A percentile compares a stretch with the other conserved stretches of the same genome.
Evolutionary conservation across 495 filamentous ascomycete genomes (phyloP).

Genomic region (Hyaloscypha finlandica): DNA sequence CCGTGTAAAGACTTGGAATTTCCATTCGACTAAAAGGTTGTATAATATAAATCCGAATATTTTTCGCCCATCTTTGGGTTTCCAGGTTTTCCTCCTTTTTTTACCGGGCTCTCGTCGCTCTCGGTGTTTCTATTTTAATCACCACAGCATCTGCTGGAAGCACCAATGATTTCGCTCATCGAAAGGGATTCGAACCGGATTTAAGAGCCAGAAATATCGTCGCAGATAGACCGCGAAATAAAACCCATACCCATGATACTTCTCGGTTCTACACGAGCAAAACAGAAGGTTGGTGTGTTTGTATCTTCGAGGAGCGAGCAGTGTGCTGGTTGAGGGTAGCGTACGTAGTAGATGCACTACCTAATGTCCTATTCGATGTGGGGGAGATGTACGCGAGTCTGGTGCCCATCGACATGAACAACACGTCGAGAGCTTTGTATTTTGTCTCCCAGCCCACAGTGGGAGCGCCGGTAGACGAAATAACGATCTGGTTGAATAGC

Average conservation of each 20-base stretch:
- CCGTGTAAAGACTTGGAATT: no score
- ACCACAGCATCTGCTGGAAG: constrained; percentile 7
- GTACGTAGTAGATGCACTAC: constrained; percentile 56
- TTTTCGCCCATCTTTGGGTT: no score
- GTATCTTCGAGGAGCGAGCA: no score
- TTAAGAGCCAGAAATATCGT: neutral
- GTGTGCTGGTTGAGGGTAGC: constrained; percentile 12
- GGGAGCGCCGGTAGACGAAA: constrained; percentile 50
- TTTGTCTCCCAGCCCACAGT: constrained; percentile 67
- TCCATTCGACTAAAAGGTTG: no score
- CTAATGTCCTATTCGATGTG: constrained; percentile 65
- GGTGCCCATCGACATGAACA: constrained; percentile 52
- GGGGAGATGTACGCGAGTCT: constrained; percentile 68
- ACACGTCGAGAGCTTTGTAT: constrained; percentile 50
- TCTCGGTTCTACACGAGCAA: constrained; percentile 5
- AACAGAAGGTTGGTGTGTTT: constrained; percentile 12
- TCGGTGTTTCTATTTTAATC: neutral
- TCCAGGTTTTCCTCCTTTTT: no score
- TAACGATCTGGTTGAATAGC: constrained; percentile 41
- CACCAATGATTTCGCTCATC: constrained; percentile 12
- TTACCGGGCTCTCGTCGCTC: no score
- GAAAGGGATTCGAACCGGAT: constrained; percentile 21
- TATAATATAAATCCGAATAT: no score
- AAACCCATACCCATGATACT: neutral
- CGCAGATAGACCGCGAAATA: no score